phyloP scores from a whole-genome alignment of 371 early-diverging fungal genomes.

The Mortierella sp. region DNA sequence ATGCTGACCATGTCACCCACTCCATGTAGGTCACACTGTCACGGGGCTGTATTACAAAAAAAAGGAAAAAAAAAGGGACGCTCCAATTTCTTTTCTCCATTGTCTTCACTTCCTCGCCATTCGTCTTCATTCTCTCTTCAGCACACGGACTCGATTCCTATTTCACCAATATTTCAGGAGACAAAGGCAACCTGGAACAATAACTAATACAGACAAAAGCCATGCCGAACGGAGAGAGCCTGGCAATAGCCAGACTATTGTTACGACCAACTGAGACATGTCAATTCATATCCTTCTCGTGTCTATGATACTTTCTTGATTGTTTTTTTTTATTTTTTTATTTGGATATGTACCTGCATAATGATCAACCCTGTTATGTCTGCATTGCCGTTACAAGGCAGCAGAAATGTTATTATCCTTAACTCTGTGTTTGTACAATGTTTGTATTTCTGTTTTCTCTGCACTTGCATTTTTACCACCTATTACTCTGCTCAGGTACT shows the following conservation, averaged over 20 bases:
- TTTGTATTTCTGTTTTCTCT: constrained; percentile 4
- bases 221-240: constrained; percentile 48
- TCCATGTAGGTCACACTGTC: not conserved
- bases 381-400: constrained; percentile 1
- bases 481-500: constrained; percentile 53
- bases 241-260: constrained; percentile 56
- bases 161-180: not conserved
- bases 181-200: not conserved
- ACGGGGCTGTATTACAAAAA: not conserved
- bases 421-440: constrained; percentile 18
- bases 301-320: constrained; percentile 4
- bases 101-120: not conserved
- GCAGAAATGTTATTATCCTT: constrained; percentile 29
- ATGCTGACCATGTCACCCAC: constrained; percentile 1
- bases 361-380: not conserved
- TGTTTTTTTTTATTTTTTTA: not conserved
- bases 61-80: not conserved
- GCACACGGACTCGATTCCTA: not conserved
- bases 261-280: constrained; percentile 58
- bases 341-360: not conserved
- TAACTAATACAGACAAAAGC: not conserved
- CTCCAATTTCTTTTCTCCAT: too few species aligned
- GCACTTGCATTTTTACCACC: not conserved
- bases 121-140: not conserved
- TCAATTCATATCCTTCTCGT: constrained; percentile 54